These are phyloP conservation scores for Apiotrichum montevideense DNA, from an alignment of 1,284 basidiomycete species.

Conservation along the genomic window DNA sequence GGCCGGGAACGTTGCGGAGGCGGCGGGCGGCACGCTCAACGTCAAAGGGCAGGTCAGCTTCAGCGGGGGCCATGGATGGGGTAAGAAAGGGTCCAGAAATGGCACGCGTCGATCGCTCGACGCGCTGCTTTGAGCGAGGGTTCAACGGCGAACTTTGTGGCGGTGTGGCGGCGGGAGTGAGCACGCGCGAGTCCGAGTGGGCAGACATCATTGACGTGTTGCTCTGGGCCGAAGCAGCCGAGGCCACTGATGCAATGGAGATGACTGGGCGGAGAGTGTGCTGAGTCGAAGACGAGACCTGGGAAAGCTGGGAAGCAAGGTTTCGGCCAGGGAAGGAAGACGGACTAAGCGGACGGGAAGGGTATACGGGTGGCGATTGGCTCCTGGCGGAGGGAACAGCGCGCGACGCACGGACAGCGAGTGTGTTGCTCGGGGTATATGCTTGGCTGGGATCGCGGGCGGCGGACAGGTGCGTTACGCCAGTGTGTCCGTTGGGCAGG, in stretches of 20 bases:
- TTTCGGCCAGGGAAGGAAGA: not conserved
- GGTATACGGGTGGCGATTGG: not conserved
- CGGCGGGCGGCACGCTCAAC: constrained; percentile 7
- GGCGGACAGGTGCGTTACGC: not conserved
- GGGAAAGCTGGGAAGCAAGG: not conserved
- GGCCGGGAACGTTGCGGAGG: constrained; percentile 1
- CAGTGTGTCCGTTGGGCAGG: not conserved
- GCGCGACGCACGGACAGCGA: not conserved
- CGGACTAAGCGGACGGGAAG: not conserved
- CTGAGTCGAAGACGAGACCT: not conserved
- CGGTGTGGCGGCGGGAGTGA: not conserved
- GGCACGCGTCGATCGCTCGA: not conserved
- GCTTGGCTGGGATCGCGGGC: not conserved
- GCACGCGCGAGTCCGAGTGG: not conserved
- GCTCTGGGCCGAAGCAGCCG: not conserved
- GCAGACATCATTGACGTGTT: not conserved
- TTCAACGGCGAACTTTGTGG: not conserved
- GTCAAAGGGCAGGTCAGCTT: constrained; percentile 5
- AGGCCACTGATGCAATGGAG: not conserved
- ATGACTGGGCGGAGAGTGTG: not conserved
- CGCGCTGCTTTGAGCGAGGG: not conserved
- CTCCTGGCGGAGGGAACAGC: not conserved
- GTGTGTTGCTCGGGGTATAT: constrained; percentile 1
- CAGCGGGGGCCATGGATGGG: not conserved
- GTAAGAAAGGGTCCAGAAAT: constrained; percentile 2